Conservation (phyloP, 2,329 filamentous ascomycete species). For the Monilinia vaccinii-corymbosi region DNA sequence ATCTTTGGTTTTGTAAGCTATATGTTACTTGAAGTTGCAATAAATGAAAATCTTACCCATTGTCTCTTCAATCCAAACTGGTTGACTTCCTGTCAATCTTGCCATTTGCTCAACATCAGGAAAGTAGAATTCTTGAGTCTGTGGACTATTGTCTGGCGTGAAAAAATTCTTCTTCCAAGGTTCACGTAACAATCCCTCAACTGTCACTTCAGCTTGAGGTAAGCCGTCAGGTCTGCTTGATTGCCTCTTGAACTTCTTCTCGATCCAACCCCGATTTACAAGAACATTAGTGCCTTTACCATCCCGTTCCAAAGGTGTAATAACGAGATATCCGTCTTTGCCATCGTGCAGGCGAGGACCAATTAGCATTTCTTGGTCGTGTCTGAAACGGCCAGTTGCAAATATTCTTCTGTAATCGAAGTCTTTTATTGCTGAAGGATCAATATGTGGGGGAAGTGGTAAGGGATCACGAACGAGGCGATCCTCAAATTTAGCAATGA, state of each 20-base stretch:
- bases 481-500: conserved; percentile 88
- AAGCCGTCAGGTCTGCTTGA: conserved; percentile 53
- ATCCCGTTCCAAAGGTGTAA: conserved; percentile 78
- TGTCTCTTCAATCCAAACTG: conserved; percentile 92
- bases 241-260: conserved; percentile 62
- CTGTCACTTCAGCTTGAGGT: conserved; percentile 59
- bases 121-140: conserved; percentile 85
- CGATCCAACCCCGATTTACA: conserved; percentile 88
- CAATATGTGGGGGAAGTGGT: conserved; percentile 73
- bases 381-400: conserved; percentile 63
- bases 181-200: conserved; percentile 78
- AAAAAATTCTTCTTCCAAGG: conserved; percentile 98
- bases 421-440: conserved; percentile 70
- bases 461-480: conserved; percentile 77
- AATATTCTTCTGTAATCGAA: conserved; percentile 88
- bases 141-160: conserved; percentile 80
- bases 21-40: background rate
- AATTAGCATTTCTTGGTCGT: conserved; percentile 94
- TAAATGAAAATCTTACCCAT: conserved; percentile 54
- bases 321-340: conserved; percentile 79
- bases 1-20: conserved; percentile 38
- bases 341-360: conserved; percentile 85
- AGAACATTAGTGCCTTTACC: conserved; percentile 61
- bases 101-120: conserved; percentile 94
- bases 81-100: conserved; percentile 65